A percentile compares a stretch with the other conserved stretches of the same genome.
Evolutionary conservation across 768 basidiomycete genomes (phyloP).

Genomic region (Lactarius psammicola): DNA sequence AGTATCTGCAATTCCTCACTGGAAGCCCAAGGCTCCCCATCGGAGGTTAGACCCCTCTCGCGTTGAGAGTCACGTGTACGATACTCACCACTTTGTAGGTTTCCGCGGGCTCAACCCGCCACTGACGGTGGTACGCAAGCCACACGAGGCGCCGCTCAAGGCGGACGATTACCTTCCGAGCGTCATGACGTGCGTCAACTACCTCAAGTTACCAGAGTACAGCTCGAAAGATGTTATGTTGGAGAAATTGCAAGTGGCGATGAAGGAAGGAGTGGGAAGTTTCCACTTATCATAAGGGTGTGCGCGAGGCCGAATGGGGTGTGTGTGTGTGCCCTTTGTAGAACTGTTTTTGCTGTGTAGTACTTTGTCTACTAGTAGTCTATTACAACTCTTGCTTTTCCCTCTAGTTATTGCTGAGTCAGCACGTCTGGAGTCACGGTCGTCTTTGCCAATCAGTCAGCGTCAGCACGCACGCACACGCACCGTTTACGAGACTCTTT

Average conservation of each 20-base stretch:
- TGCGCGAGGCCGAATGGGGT: conserved; percentile 19
- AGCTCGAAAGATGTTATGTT: conserved; percentile 81
- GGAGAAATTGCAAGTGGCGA: conserved; percentile 79
- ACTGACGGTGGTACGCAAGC: conserved; percentile 95
- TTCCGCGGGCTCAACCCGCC: conserved; percentile 94
- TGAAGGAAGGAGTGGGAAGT: conserved; percentile 91
- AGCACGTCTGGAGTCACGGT: conserved; percentile 1
- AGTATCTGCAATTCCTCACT: conserved; percentile 94
- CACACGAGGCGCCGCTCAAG: conserved; percentile 84
- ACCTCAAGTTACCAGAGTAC: conserved; percentile 95
- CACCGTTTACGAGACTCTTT: neutral
- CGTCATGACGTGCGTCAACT: conserved; percentile 99
- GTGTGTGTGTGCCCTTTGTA: conserved; percentile 1
- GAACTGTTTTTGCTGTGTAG: conserved; percentile 17
- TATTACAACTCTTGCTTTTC: conserved; percentile 6
- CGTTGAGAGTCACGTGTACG: conserved; percentile 4
- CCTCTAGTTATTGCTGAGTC: conserved; percentile 5
- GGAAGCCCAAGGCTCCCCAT: conserved; percentile 96
- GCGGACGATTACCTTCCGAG: conserved; percentile 95
- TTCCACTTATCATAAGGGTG: conserved; percentile 96
- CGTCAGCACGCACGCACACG: too few relatives aligned
- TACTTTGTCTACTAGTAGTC: too few relatives aligned
- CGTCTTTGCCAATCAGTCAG: neutral
- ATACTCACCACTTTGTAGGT: conserved; percentile 44
- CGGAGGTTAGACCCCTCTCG: conserved; percentile 66